These are phyloP conservation scores for Phytophthora fragariae DNA, from an alignment of 352 stramenopile species.

Conservation along the genomic window DNA sequence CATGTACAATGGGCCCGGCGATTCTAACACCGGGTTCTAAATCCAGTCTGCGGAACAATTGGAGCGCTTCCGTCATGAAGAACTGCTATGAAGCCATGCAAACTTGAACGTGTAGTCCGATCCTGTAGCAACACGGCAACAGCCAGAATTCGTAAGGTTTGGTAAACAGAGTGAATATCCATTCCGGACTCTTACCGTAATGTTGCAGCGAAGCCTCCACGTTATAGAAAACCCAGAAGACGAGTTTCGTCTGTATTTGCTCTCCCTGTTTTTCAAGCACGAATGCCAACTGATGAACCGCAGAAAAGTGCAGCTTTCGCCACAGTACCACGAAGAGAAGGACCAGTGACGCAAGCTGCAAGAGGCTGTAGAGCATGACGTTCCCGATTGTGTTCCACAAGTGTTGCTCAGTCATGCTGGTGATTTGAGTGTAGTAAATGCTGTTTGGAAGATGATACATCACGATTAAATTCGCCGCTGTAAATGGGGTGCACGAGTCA, in stretches of 20 bases:
- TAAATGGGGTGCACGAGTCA: not conserved
- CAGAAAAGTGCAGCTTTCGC: not conserved
- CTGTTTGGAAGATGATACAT: constrained; percentile 23
- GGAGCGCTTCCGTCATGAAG: constrained; percentile 8
- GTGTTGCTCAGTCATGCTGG: not conserved
- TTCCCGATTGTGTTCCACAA: constrained; percentile 9
- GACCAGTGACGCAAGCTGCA: constrained; percentile 16
- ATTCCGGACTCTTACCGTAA: not conserved
- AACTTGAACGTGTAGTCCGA: constrained; percentile 48
- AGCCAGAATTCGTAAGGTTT: not conserved
- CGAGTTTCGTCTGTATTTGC: too few relatives aligned
- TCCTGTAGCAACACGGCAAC: constrained; percentile 3
- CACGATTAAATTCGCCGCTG: constrained; percentile 2
- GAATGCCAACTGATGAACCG: constrained; percentile 41
- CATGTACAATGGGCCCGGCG: too few relatives aligned
- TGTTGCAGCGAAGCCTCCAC: constrained; percentile 15
- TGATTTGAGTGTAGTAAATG: constrained; percentile 17
- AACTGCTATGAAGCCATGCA: constrained; percentile 25
- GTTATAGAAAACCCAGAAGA: constrained; percentile 45
- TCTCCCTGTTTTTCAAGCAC: constrained; percentile 37
- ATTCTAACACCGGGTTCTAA: too few relatives aligned
- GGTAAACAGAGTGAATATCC: not conserved
- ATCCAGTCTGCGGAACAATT: too few relatives aligned
- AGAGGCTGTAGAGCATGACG: constrained; percentile 12
- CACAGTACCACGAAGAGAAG: not conserved